Conservation (phyloP, 2,329 filamentous ascomycete species). For the Diaporthe sp. region DNA sequence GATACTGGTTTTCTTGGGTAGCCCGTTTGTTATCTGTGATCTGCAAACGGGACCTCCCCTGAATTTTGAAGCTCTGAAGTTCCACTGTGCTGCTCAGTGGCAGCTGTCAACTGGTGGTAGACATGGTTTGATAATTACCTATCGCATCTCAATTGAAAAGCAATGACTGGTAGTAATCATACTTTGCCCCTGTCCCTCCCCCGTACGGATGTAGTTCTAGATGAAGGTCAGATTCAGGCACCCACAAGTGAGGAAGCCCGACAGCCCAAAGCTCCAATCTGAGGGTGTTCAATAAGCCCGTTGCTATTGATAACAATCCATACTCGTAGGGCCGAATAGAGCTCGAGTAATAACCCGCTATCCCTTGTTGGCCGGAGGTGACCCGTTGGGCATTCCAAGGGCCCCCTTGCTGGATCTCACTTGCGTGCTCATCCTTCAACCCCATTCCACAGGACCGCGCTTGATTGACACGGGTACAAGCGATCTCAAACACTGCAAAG, state of each 20-base stretch:
- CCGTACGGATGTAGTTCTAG: too few relatives aligned
- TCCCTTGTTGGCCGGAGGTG: neutral
- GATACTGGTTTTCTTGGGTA: neutral
- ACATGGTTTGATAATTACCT: too few relatives aligned
- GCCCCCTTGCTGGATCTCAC: neutral
- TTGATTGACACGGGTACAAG: neutral
- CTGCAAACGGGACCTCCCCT: neutral
- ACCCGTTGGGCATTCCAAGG: conserved; percentile 4
- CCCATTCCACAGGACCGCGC: neutral
- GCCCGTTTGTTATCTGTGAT: neutral
- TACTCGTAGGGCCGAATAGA: neutral
- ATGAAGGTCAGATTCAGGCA: too few relatives aligned
- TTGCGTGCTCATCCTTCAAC: neutral
- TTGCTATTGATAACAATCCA: neutral
- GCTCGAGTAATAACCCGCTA: neutral
- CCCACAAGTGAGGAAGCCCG: too few relatives aligned
- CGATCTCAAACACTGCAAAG: too few relatives aligned
- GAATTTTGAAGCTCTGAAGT: neutral
- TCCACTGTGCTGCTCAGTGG: neutral
- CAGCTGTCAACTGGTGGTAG: too few relatives aligned
- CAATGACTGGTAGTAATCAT: too few relatives aligned
- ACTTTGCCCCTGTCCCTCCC: too few relatives aligned
- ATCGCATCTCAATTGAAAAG: too few relatives aligned
- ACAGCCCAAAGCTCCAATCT: neutral
- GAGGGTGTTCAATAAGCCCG: neutral